Evolutionary conservation across 1,139 yeast species (phyloP), one percentile per base, ranked within the genome.

Genomic region (Lodderomyces margitis): DNA sequence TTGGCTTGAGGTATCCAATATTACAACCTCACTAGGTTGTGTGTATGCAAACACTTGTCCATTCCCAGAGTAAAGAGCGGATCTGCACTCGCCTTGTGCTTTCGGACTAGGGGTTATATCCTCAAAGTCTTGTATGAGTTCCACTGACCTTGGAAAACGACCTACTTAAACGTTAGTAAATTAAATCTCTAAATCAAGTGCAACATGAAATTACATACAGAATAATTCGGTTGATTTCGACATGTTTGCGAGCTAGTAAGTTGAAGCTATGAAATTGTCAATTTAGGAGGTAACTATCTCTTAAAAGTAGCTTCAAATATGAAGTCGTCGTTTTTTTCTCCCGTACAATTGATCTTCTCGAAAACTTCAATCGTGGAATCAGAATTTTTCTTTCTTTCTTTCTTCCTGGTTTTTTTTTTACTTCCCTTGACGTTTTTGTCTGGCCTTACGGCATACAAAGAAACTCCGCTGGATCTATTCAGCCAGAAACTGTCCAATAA

Each of bases 111-210:
- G 50, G 23, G 64, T 56, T 40, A 67, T 54, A 40, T 64, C 69
- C 45, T 59, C 57, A 44, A 75, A 74, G 36, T 81, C 81, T 43
- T 77, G 74, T 51, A 78, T 70, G 48, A 83, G 67, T 39, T 80
- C 83, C 40, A 81, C 74, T 31, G 80, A 57, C 61, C 74, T 80
- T 36, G 88, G 85, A 55, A 75, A 76, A 59, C 87, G 82, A 55
- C 80, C 82, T 74, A 16, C 12, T 15, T 5, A n/a, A 19, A n/a
- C 20, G 41, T 39, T 38, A 38, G 42, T 42, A 39, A 10, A 6
- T 21, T 11, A 33, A 33, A 5, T 21, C n/a, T 16, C 10, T 10
- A 5, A n/a, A 17, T 15, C 16, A 30, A 12, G 12, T 30, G 7
- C 8, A 30, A 30, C 21, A 31, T n/a, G 14, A 23, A 10, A 11